A percentile compares a stretch with the other conserved stretches of the same genome.
These are phyloP conservation scores for Sugiyamaella lignohabitans DNA, from an alignment of 805 yeast species.

Conservation along the genomic window DNA sequence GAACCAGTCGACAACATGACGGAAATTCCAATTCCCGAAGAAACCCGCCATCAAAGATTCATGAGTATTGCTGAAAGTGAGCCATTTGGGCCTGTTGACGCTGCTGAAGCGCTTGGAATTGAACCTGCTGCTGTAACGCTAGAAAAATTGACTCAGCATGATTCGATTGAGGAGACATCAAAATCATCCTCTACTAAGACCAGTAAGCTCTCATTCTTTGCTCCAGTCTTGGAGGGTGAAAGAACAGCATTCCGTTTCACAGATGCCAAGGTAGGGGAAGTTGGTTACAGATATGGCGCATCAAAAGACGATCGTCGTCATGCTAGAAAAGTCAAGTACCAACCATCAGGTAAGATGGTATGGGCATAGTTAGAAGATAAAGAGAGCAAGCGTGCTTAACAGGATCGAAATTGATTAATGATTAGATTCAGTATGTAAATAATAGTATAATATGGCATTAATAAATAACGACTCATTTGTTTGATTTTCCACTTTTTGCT, in stretches of 20 bases:
- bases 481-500: neutral
- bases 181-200: conserved; percentile 17
- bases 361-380: no score
- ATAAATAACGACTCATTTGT: no score
- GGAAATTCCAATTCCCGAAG: conserved; percentile 88
- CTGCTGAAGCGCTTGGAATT: conserved; percentile 73
- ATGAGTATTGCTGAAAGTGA: conserved; percentile 87
- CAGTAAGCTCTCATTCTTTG: conserved; percentile 37
- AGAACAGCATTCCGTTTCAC: conserved; percentile 67
- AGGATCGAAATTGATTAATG: no score
- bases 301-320: conserved; percentile 82
- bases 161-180: conserved; percentile 30
- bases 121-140: conserved; percentile 84
- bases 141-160: conserved; percentile 46
- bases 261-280: conserved; percentile 70
- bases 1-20: conserved; percentile 66
- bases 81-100: conserved; percentile 94
- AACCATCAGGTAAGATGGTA: conserved; percentile 18
- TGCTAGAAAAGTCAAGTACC: conserved; percentile 45
- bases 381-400: no score
- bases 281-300: conserved; percentile 90
- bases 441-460: no score
- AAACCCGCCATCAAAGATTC: conserved; percentile 75
- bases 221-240: conserved; percentile 62
- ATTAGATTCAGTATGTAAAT: no score